Conservation (phyloP, 2,329 filamentous ascomycete species). For the Helicocarpus griseus region DNA sequence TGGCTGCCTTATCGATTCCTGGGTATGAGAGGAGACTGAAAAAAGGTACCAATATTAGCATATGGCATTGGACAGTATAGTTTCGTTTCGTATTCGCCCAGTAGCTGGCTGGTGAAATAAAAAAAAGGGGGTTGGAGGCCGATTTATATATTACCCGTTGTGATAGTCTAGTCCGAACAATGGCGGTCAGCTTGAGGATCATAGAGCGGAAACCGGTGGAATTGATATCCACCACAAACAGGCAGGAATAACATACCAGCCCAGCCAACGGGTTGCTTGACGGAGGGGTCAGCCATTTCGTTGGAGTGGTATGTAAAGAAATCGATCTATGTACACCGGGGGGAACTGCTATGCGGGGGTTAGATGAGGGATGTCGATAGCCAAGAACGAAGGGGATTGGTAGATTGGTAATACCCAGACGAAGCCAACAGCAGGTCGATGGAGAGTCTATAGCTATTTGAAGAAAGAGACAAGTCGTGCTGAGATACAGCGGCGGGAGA, state of each 20-base stretch:
- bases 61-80: too few relatives aligned
- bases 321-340: not conserved
- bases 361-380: not conserved
- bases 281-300: not conserved
- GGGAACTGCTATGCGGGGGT: not conserved
- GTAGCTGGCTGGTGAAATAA: too few relatives aligned
- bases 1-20: slow-evolving; percentile 74
- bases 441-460: too few relatives aligned
- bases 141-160: not conserved
- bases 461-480: too few relatives aligned
- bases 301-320: not conserved
- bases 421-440: too few relatives aligned
- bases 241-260: not conserved
- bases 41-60: not conserved
- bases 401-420: too few relatives aligned
- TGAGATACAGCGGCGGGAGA: too few relatives aligned
- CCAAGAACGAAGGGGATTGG: too few relatives aligned
- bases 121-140: not conserved
- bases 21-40: slow-evolving; percentile 67
- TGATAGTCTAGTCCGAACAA: not conserved
- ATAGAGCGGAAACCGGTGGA: not conserved
- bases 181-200: not conserved
- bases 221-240: not conserved
- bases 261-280: not conserved
- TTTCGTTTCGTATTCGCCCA: too few relatives aligned